Conservation (phyloP, 106 monocot genomes). For the Dactylorhiza incarnata region DNA sequence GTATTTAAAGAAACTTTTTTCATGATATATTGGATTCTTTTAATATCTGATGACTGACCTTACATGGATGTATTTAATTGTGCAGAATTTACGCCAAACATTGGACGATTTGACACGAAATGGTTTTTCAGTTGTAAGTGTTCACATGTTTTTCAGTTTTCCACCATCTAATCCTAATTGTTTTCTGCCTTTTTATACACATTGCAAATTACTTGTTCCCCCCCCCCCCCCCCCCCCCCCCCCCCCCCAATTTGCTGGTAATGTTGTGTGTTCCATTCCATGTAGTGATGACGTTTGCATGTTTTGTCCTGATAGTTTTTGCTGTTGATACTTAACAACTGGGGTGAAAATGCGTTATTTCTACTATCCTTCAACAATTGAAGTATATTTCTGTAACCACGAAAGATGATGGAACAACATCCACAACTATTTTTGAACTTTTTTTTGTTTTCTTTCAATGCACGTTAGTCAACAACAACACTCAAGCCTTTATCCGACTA, state of each 20-base stretch:
- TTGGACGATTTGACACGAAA: conserved; percentile 87
- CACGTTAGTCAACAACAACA: too few relatives aligned
- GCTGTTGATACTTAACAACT: too few relatives aligned
- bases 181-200: not conserved
- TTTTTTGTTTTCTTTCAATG: too few relatives aligned
- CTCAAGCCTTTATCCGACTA: too few relatives aligned
- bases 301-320: too few relatives aligned
- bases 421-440: not conserved
- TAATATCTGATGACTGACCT: not conserved
- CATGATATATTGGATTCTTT: not conserved
- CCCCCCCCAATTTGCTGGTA: not conserved
- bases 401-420: not conserved
- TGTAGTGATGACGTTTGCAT: not conserved
- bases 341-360: not conserved
- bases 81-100: conserved; percentile 96
- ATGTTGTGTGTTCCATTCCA: not conserved
- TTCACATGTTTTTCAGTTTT: conserved; percentile 8
- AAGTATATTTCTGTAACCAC: not conserved
- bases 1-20: not conserved
- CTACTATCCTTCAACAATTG: not conserved
- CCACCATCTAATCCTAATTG: not conserved
- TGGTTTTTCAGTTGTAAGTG: conserved; percentile 95
- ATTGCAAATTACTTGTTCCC: not conserved
- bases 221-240: too few relatives aligned
- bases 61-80: not conserved